Conservation (phyloP, 495 filamentous ascomycete genomes). For the Paragyromitra xinjiangensis region DNA sequence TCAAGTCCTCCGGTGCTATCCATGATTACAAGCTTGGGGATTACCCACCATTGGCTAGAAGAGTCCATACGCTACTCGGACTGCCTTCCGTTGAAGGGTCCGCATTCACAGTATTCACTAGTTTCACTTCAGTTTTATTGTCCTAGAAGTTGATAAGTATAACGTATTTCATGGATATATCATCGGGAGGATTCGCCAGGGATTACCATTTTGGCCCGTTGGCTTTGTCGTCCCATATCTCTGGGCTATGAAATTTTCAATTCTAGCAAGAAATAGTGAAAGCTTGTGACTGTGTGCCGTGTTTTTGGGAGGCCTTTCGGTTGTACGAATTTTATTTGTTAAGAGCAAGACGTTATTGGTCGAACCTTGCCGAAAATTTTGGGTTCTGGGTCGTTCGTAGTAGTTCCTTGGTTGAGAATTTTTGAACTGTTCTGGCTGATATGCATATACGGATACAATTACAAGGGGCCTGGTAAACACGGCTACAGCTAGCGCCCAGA, state of each 20-base stretch:
- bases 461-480: too few species aligned
- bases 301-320: constrained; percentile 29
- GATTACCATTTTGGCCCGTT: constrained; percentile 7
- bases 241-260: constrained; percentile 2
- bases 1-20: constrained; percentile 15
- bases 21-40: constrained; percentile 15
- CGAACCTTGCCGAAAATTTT: constrained; percentile 10
- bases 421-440: background rate
- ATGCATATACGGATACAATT: background rate
- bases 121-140: constrained; percentile 6
- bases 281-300: constrained; percentile 31
- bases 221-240: constrained; percentile 27
- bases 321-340: constrained; percentile 16
- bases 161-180: constrained; percentile 27
- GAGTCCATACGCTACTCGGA: constrained; percentile 18
- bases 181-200: constrained; percentile 20
- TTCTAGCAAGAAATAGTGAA: constrained; percentile 33
- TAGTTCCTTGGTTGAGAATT: too few species aligned
- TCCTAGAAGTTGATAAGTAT: constrained; percentile 10
- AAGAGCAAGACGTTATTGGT: constrained; percentile 29
- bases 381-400: too few species aligned
- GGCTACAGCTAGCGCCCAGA: too few species aligned
- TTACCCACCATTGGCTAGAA: constrained; percentile 23
- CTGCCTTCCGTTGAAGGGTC: constrained; percentile 24
- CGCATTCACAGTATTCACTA: background rate